Evolutionary conservation across 805 yeast species (phyloP), one percentile per base, ranked within the genome.

Genomic region (Tetrapisispora phaffii): DNA sequence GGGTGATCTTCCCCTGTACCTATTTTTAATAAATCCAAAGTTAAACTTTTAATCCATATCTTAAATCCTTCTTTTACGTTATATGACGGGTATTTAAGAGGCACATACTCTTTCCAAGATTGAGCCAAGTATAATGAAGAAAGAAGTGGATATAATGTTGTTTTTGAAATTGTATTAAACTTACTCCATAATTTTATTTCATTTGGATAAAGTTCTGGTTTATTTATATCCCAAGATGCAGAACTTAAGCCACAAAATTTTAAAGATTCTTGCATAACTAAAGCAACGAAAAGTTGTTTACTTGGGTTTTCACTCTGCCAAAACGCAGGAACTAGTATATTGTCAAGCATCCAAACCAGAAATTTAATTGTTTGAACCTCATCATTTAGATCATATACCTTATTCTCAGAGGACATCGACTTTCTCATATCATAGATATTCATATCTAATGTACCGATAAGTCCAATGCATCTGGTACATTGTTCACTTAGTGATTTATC

Each of bases 251-350:
- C 79, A 57, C 87, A 71, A 15, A 78, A 73, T 50, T 79, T 79
- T 42, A 93, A 65, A 41, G 82, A 80, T 50, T 87, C 93, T 60
- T 93, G 99, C 76, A 93, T 85, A 0, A 90, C 83, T 61, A 77
- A 83, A 0, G 96, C 96, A 31, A 88, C 72, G 57, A 82, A 85
- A 47, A 85, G 71, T 60, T 93, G 98, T 41, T 79, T 77, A 20
- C 77, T 75, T 0, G 97, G 96, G 57, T 88, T 88, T 29, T 82
- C 84, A 1, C 96, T 82, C 0, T 96, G 88, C 79, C 94, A 82
- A 62, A 88, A 89, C 1, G 87, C 78, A 29, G 85, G 87, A 8
- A 89, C 82, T n/a, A 93, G 70, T 47, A 77, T 71, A 44, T 75
- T 73, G 48, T 85, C 81, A 29, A 89, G 68, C 41, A 89, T 77